Base-by-base conservation (phyloP, 148 eudicot genomes). In the Spergularia bocconei region DNA sequence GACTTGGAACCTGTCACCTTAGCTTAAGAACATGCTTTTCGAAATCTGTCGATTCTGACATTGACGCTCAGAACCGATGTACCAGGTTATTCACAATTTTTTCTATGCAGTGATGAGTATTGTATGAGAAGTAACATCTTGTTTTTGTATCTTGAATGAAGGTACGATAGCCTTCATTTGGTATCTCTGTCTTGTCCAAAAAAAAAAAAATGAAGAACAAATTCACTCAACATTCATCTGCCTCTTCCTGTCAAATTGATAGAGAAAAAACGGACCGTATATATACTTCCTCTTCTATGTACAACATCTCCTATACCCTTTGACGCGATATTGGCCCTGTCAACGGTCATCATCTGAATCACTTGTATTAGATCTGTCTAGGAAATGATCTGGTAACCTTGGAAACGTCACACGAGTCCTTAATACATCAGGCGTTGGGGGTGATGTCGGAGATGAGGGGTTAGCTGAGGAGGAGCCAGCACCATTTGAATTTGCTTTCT, bases 321-420 rank as follows among this genome's bases (percentile, higher is more conserved):
- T 36, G 66, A 66, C 66, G 29, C 13, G 48, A 69, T 55, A 19
- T 69, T 57, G 41, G 36, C 20, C 62, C 55, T 60, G 50, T 81
- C 65, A 79, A 41, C 47, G 52, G 39, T 80, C 84, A 25, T 81
- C 79, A 57, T 85, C 97, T 9, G 88, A 84, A 60, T 87, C 92
- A 75, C 88, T 82, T 17, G 82, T 81, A 56, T 65, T 80, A 16
- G 88, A 82, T 63, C 74, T 85, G n/a, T 84, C 87, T 91, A 93
- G 70, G 81, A 93, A 93, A 80, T 90, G 84, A 5, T 81, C 82
- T 0, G 98, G 97, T 84, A 93, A 75, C 62, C 83, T 75, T 0
- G 94, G 98, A 72, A 93, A 93, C 63, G 85, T 89, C 48, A 88
- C 88, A 1, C 90, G 76, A 6, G 79, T 80, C 71, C 90, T 88